Evolutionary conservation across 1,139 yeast genomes (phyloP).

Genomic region (Debaryomycetaceae sp.): DNA sequence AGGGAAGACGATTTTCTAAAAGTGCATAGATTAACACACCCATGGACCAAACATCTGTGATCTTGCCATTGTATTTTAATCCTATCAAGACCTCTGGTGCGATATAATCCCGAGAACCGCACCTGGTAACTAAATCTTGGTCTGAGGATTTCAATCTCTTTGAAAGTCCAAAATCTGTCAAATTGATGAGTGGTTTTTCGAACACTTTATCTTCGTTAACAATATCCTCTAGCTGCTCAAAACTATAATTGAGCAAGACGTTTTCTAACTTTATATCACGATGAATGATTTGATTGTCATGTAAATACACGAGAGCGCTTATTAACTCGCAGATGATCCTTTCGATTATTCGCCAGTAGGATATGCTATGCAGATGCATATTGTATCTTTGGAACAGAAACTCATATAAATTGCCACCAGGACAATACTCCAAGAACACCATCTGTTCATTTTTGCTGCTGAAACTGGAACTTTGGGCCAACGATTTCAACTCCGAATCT

Average conservation of each 20-base stretch:
- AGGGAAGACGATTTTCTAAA: slow-evolving; percentile 83
- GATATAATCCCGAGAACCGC: slow-evolving; percentile 95
- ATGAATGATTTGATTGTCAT: slow-evolving; percentile 65
- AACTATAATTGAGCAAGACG: slow-evolving; percentile 47
- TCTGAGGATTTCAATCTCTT: slow-evolving; percentile 56
- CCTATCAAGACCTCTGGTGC: slow-evolving; percentile 93
- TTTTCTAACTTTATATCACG: slow-evolving; percentile 89
- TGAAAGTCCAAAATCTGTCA: slow-evolving; percentile 89
- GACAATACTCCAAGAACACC: slow-evolving; percentile 70
- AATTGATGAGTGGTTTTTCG: slow-evolving; percentile 47
- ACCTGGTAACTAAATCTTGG: slow-evolving; percentile 74
- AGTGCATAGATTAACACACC: slow-evolving; percentile 87
- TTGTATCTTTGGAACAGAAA: slow-evolving; percentile 44
- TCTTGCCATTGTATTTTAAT: slow-evolving; percentile 80
- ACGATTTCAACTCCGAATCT: slow-evolving; percentile 4
- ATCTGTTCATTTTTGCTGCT: slow-evolving; percentile 34
- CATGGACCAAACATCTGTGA: slow-evolving; percentile 90
- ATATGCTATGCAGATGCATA: slow-evolving; percentile 14
- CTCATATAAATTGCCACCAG: slow-evolving; percentile 81
- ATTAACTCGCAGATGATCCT: slow-evolving; percentile 69
- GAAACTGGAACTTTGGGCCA: slow-evolving; percentile 19
- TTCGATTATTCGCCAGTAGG: slow-evolving; percentile 46
- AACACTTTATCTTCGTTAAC: slow-evolving; percentile 6
- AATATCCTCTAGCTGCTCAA: slow-evolving; percentile 13
- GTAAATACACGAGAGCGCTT: slow-evolving; percentile 71